These are phyloP conservation scores for Lippia alba DNA, from an alignment of 305 asterid species.

Conservation along the genomic window DNA sequence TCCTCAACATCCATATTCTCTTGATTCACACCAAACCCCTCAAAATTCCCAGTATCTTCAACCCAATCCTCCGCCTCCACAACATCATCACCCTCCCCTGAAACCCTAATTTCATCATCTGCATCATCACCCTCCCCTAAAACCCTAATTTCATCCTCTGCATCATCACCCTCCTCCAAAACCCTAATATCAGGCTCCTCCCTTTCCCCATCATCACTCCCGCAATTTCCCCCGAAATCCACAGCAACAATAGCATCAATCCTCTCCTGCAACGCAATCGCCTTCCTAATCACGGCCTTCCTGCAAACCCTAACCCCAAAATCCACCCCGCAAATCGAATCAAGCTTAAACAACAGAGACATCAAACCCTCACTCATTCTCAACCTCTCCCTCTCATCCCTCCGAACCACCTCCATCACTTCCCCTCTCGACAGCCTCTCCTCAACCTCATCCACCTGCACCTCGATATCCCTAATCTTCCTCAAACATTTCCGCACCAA, in stretches of 20 bases:
- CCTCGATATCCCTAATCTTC: constrained; percentile 50
- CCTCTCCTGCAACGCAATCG: constrained; percentile 70
- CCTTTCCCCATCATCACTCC: constrained; percentile 2
- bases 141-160: constrained; percentile 9
- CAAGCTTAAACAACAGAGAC: constrained; percentile 71
- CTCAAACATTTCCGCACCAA: constrained; percentile 62
- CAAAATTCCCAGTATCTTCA: background rate
- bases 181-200: too few species aligned
- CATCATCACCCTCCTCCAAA: too few species aligned
- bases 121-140: background rate
- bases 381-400: constrained; percentile 59
- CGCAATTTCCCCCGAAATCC: constrained; percentile 4
- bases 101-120: constrained; percentile 4
- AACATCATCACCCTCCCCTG: background rate
- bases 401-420: constrained; percentile 46
- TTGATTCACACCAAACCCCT: background rate
- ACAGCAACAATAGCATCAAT: constrained; percentile 52
- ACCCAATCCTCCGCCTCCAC: background rate
- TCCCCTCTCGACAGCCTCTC: constrained; percentile 43
- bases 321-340: constrained; percentile 65
- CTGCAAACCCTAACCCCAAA: constrained; percentile 68
- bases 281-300: constrained; percentile 68
- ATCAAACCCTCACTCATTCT: constrained; percentile 68
- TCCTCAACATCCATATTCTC: constrained; percentile 4
- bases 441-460: constrained; percentile 67